These are phyloP conservation scores for Tagetes patula DNA, from an alignment of 129 eudicot species.

Conservation along the genomic window DNA sequence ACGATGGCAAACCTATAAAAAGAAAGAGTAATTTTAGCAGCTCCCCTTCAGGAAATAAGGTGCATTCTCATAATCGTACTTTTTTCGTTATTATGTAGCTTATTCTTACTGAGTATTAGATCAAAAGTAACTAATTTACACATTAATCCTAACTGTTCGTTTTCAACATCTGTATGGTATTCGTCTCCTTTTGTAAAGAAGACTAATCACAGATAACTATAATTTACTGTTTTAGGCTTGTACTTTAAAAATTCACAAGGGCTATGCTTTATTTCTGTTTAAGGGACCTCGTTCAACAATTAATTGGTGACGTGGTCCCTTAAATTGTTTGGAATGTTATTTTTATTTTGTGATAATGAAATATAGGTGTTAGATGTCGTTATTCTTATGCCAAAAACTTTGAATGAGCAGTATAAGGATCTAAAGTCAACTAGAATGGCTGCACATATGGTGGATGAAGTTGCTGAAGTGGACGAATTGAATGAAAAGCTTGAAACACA, in stretches of 20 bases:
- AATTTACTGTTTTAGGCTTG: background rate
- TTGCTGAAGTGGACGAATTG: conserved; percentile 48
- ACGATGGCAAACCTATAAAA: conserved; percentile 36
- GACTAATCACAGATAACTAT: background rate
- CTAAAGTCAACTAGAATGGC: conserved; percentile 61
- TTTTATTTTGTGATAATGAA: background rate
- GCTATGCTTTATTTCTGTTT: background rate
- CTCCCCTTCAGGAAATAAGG: conserved; percentile 45
- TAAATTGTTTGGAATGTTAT: background rate
- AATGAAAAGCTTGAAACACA: conserved; percentile 42
- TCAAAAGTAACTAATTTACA: conserved; percentile 2
- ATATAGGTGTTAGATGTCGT: conserved; percentile 8
- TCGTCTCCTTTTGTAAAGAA: background rate
- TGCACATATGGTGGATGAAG: conserved; percentile 63
- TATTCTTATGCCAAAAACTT: conserved; percentile 17
- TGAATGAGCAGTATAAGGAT: conserved; percentile 46
- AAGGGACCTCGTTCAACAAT: background rate
- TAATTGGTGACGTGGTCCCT: background rate
- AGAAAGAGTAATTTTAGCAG: conserved; percentile 36
- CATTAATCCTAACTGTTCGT: background rate
- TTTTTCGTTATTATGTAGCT: conserved; percentile 1
- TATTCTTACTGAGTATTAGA: background rate
- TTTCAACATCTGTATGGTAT: background rate
- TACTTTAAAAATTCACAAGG: background rate
- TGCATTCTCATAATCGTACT: conserved; percentile 21